phyloP scores from a whole-genome alignment of 495 filamentous ascomycete genomes.

The Penicillium samsonianum region DNA sequence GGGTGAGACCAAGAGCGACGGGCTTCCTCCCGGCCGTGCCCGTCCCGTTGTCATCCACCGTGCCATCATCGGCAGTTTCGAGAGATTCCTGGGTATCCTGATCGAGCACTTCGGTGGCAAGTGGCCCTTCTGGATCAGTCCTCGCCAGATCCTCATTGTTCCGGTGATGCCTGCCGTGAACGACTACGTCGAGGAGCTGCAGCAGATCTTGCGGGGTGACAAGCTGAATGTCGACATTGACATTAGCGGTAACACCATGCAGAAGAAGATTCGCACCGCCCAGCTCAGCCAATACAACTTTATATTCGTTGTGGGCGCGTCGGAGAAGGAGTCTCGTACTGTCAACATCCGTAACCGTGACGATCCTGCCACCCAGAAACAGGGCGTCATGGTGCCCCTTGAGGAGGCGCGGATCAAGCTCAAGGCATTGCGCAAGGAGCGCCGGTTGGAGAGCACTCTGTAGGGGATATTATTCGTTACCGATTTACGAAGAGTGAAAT shows the following conservation, averaged over 20 bases:
- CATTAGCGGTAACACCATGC: slow-evolving; percentile 84
- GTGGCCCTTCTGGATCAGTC: slow-evolving; percentile 98
- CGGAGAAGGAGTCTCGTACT: slow-evolving; percentile 71
- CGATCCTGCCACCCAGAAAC: slow-evolving; percentile 76
- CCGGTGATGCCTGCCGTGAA: slow-evolving; percentile 84
- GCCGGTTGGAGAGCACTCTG: slow-evolving; percentile 55
- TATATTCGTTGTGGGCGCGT: slow-evolving; percentile 84
- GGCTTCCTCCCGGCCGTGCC: slow-evolving; percentile 66
- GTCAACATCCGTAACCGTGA: slow-evolving; percentile 94
- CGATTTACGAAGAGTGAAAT: slow-evolving; percentile 23
- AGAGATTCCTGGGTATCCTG: slow-evolving; percentile 92
- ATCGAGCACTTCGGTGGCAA: slow-evolving; percentile 95
- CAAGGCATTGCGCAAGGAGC: slow-evolving; percentile 64
- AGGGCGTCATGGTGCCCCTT: slow-evolving; percentile 69
- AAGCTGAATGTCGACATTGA: slow-evolving; percentile 84
- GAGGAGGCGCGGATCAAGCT: slow-evolving; percentile 79
- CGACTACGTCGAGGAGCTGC: slow-evolving; percentile 85
- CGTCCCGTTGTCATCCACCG: slow-evolving; percentile 97
- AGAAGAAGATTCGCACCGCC: slow-evolving; percentile 91
- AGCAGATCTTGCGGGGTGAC: slow-evolving; percentile 50
- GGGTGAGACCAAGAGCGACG: slow-evolving; percentile 35
- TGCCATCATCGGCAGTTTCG: slow-evolving; percentile 89
- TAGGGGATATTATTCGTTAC: slow-evolving; percentile 21
- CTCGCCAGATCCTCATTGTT: slow-evolving; percentile 87
- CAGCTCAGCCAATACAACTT: slow-evolving; percentile 92